Evolutionary conservation across 352 stramenopile species (phyloP).

Genomic region (Blastocystis sp.): DNA sequence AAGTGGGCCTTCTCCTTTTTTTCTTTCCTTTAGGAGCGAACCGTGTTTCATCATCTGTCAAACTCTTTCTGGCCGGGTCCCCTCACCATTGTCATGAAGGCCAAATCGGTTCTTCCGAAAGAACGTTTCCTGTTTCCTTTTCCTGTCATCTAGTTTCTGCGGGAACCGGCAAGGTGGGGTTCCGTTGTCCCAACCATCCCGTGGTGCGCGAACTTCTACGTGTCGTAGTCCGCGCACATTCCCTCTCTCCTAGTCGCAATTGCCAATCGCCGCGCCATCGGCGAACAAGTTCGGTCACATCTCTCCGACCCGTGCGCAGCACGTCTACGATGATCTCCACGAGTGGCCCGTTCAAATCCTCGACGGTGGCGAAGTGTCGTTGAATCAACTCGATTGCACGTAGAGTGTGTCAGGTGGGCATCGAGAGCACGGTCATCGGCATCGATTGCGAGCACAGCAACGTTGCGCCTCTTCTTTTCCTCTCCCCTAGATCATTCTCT

Average conservation of each 20-base stretch:
- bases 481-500: constrained; percentile 66
- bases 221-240: constrained; percentile 57
- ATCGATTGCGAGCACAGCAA: constrained; percentile 71
- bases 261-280: constrained; percentile 88
- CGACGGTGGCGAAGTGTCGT: constrained; percentile 61
- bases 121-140: constrained; percentile 3
- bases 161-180: constrained; percentile 87
- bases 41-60: constrained; percentile 72
- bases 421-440: constrained; percentile 83
- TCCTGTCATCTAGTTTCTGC: constrained; percentile 66
- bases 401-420: constrained; percentile 72
- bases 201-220: constrained; percentile 78
- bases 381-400: neutral
- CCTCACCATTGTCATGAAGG: constrained; percentile 86
- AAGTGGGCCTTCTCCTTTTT: neutral
- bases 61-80: constrained; percentile 87
- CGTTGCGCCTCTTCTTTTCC: neutral
- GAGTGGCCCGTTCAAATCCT: constrained; percentile 75
- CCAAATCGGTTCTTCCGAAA: constrained; percentile 70
- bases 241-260: constrained; percentile 61
- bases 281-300: constrained; percentile 97
- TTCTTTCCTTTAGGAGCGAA: neutral
- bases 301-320: constrained; percentile 81
- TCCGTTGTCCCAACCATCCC: constrained; percentile 82
- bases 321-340: constrained; percentile 91